Percentiles rank a stretch among this genome's conserved stretches.
phyloP scores from a whole-genome alignment of 345 rosid genomes.

The Citrus cavaleriei region DNA sequence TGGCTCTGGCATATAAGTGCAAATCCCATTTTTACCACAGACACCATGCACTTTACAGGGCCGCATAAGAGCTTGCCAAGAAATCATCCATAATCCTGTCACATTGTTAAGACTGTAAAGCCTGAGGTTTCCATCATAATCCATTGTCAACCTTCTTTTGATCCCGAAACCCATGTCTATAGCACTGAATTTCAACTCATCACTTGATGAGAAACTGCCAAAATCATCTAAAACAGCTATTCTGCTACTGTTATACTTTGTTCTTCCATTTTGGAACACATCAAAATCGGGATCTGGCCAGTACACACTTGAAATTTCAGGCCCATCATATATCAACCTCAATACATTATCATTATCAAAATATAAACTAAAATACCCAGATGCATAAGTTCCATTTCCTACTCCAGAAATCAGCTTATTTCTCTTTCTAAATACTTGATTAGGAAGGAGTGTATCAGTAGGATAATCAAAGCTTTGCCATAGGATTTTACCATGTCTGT shows the following conservation, averaged over 20 bases:
- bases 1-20: slow-evolving; percentile 28
- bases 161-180: slow-evolving; percentile 30
- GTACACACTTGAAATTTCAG: slow-evolving; percentile 38
- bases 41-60: slow-evolving; percentile 37
- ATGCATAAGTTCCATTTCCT: slow-evolving; percentile 18
- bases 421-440: slow-evolving; percentile 29
- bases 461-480: slow-evolving; percentile 42
- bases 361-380: slow-evolving; percentile 24
- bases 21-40: slow-evolving; percentile 44
- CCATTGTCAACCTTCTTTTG: slow-evolving; percentile 38
- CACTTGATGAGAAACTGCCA: slow-evolving; percentile 36
- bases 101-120: slow-evolving; percentile 28
- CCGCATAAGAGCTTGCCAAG: slow-evolving; percentile 30
- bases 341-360: slow-evolving; percentile 39
- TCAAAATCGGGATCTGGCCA: slow-evolving; percentile 25
- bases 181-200: slow-evolving; percentile 28
- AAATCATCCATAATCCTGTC: slow-evolving; percentile 28
- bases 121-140: slow-evolving; percentile 43
- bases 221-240: slow-evolving; percentile 28
- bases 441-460: slow-evolving; percentile 25
- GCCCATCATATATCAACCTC: slow-evolving; percentile 38
- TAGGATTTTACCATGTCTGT: slow-evolving; percentile 10
- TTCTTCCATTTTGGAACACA: slow-evolving; percentile 16
- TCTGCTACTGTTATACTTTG: slow-evolving; percentile 33
- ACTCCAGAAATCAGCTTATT: slow-evolving; percentile 21